Evolutionary conservation across 2,329 filamentous ascomycete genomes (phyloP), one percentile per base, ranked within the genome.

Genomic region (Penicillium glabrum): DNA sequence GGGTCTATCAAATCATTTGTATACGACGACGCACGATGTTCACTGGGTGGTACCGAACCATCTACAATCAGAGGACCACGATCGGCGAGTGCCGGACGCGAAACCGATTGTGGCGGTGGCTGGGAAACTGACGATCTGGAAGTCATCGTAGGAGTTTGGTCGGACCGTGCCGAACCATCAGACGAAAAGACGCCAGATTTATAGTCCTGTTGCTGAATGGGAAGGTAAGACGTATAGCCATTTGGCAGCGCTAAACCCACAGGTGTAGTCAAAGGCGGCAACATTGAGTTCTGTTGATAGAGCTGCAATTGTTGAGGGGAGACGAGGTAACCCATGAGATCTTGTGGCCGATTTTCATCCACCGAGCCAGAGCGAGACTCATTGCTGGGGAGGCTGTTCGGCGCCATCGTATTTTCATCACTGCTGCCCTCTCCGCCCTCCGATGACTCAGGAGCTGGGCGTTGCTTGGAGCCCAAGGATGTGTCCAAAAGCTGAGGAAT

Each of bases 41-140:
- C 76, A 60, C 69, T 74, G 3, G 65, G 69, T 31, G 73, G 73
- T 29, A 78, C 72, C 14, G 78, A 79, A 7, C 79, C 79, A 66
- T 81, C 78, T 6, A 80, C 74, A 37, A 80, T 79, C 55, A 80
- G 61, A 27, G 78, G 78, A 9, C 77, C 78, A 35, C 72, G 69
- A 55, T 71, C 68, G 44, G 64, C 64, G 5, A 68, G 55, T 33
- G 65, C 62, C n/a, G 60, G 63, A 37, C 71, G 71, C n/a, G 70
- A 59, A 23, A 65, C 53, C 13, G 65, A 56, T 31, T 68, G 62
- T 43, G 60, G 66, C 45, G 41, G 48, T 11, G 46, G 58, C 26
- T 68, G 64, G 10, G 63, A 58, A 8, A 59, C 58, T 19, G 62
- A 58, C 11, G 59, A 37, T 26, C 67, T 67, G 26, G 59, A 51